phyloP scores from a whole-genome alignment of 768 basidiomycete genomes.

The Hypsizygus marmoreus region DNA sequence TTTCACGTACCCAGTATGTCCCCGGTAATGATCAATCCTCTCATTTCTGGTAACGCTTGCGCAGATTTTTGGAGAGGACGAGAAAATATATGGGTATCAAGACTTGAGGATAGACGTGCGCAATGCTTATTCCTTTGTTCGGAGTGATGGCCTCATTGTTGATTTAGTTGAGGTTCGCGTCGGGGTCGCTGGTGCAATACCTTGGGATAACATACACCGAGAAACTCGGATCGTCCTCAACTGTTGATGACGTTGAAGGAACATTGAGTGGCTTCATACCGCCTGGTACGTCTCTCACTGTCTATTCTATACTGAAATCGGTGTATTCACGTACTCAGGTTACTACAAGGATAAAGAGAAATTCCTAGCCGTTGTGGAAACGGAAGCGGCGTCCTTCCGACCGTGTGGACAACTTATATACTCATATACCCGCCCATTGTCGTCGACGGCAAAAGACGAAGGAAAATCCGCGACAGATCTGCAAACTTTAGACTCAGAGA shows the following conservation, averaged over 20 bases:
- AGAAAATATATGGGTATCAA: constrained; percentile 94
- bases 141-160: background rate
- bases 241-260: constrained; percentile 87
- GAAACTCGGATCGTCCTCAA: constrained; percentile 63
- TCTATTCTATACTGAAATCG: constrained; percentile 2
- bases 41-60: background rate
- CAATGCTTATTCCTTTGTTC: background rate
- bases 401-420: constrained; percentile 78
- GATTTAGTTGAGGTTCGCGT: constrained; percentile 77
- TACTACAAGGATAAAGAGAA: constrained; percentile 67
- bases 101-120: constrained; percentile 79
- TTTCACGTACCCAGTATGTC: constrained; percentile 90
- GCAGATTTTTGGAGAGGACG: constrained; percentile 94
- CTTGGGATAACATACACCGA: constrained; percentile 68
- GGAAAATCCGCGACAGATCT: constrained; percentile 51
- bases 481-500: constrained; percentile 44
- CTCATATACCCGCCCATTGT: constrained; percentile 68
- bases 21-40: constrained; percentile 6
- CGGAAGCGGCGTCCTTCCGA: constrained; percentile 75
- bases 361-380: constrained; percentile 72
- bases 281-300: constrained; percentile 45
- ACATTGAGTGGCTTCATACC: constrained; percentile 79
- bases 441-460: constrained; percentile 44
- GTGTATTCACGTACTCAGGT: too few relatives aligned
- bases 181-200: constrained; percentile 81